Conservation (phyloP, 1,284 basidiomycete species). For the Puccinia hordei region DNA sequence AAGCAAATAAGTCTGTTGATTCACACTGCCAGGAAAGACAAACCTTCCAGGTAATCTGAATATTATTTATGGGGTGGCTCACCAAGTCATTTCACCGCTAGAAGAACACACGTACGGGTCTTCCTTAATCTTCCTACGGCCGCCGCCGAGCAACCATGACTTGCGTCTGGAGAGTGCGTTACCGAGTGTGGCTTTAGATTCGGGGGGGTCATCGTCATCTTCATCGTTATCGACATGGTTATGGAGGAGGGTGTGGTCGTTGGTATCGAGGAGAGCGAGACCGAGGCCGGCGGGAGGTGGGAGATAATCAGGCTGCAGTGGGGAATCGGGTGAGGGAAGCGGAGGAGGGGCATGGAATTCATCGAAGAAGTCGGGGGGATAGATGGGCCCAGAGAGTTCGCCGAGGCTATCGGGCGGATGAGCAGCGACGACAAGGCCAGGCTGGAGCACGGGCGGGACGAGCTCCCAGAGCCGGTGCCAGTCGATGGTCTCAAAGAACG, state of each 20-base stretch:
- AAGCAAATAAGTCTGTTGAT: not conserved
- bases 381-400: not conserved
- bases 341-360: not conserved
- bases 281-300: not conserved
- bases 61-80: too few species aligned
- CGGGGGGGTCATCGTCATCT: not conserved
- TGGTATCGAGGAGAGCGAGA: not conserved
- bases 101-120: not conserved
- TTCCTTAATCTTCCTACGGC: conserved; percentile 2
- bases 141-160: conserved; percentile 20
- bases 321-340: not conserved
- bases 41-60: too few species aligned
- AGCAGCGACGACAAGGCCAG: conserved; percentile 56
- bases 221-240: not conserved
- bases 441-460: conserved; percentile 60
- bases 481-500: conserved; percentile 61
- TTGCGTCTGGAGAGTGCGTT: conserved; percentile 3
- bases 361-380: conserved; percentile 1
- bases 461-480: conserved; percentile 75
- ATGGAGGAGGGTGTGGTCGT: not conserved
- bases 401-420: not conserved
- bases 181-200: not conserved
- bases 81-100: conserved; percentile 24
- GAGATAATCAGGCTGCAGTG: not conserved
- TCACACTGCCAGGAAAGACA: not conserved